phyloP scores from a whole-genome alignment of 257 asterid genomes.

The Nicotiana otophora region DNA sequence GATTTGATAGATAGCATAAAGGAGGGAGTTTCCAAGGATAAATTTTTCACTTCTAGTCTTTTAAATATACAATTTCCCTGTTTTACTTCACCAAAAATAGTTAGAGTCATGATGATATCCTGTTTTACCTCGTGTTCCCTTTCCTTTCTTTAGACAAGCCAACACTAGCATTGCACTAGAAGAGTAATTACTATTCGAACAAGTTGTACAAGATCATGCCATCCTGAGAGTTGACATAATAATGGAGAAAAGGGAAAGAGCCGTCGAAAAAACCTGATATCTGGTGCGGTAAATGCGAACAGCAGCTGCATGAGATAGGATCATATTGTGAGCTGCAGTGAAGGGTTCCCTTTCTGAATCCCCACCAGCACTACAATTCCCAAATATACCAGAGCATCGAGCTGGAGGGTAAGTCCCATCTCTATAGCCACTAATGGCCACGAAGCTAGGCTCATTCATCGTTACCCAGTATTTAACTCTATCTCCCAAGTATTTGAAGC shows the following conservation, averaged over 20 bases:
- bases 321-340: conserved; percentile 61
- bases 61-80: neutral
- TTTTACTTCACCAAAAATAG: neutral
- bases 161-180: neutral
- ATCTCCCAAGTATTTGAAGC: conserved; percentile 55
- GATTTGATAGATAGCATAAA: neutral
- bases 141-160: too few species aligned
- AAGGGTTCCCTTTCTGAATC: conserved; percentile 51
- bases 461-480: conserved; percentile 67
- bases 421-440: conserved; percentile 45
- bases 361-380: conserved; percentile 46
- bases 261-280: conserved; percentile 37
- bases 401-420: conserved; percentile 44
- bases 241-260: neutral
- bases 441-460: conserved; percentile 55
- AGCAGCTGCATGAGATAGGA: conserved; percentile 50
- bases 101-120: neutral
- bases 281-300: conserved; percentile 35
- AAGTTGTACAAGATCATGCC: neutral
- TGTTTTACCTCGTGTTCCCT: neutral
- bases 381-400: conserved; percentile 43
- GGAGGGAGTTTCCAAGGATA: neutral
- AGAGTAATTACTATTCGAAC: neutral
- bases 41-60: neutral
- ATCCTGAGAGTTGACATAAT: neutral